Evolutionary conservation across 2,329 filamentous ascomycete genomes (phyloP).

Genomic region (Setomelanomma holmii): DNA sequence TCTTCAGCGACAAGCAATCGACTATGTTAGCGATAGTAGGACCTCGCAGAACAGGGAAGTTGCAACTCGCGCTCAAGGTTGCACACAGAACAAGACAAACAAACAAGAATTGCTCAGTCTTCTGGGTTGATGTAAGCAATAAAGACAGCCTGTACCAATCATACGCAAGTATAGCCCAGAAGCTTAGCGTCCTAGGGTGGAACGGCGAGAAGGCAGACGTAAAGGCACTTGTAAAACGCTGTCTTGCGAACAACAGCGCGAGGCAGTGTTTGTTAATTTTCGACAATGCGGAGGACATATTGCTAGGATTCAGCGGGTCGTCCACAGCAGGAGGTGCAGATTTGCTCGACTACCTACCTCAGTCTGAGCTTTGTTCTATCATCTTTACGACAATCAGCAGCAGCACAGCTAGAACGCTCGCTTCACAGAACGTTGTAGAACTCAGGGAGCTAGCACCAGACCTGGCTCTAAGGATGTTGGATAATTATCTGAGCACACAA

Average conservation of each 20-base stretch:
- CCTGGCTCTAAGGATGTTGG: constrained; percentile 23
- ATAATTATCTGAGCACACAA: constrained; percentile 15
- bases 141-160: not conserved
- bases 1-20: not conserved
- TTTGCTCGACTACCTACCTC: not conserved
- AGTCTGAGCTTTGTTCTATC: constrained; percentile 19
- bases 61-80: constrained; percentile 44
- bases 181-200: not conserved
- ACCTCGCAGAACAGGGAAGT: constrained; percentile 27
- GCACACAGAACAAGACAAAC: constrained; percentile 49
- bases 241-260: not conserved
- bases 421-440: constrained; percentile 21
- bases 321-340: not conserved
- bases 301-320: not conserved
- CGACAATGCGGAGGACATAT: not conserved
- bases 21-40: constrained; percentile 2
- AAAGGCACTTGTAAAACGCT: not conserved
- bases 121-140: constrained; percentile 55
- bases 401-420: constrained; percentile 15
- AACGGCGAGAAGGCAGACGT: not conserved
- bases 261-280: not conserved
- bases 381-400: constrained; percentile 26
- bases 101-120: constrained; percentile 48
- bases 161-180: not conserved
- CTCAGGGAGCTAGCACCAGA: constrained; percentile 20